A percentile compares a stretch with the other conserved stretches of the same genome.
These are phyloP conservation scores for Penicillium silybi DNA, from an alignment of 495 filamentous ascomycete genomes.

Conservation along the genomic window DNA sequence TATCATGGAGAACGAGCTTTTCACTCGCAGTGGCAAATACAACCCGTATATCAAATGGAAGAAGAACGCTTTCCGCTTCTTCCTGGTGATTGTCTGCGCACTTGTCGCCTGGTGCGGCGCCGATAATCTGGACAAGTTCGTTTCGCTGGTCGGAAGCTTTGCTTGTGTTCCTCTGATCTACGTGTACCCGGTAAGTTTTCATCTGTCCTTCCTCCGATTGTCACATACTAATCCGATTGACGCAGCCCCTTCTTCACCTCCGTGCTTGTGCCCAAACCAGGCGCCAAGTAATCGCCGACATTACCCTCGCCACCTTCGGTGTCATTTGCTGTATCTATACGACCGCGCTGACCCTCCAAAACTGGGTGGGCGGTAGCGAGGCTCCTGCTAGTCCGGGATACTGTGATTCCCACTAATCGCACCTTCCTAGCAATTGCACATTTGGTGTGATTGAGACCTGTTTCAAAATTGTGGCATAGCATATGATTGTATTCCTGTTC, in stretches of 20 bases:
- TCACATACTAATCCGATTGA: constrained; percentile 3
- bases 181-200: constrained; percentile 81
- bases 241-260: constrained; percentile 84
- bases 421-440: neutral
- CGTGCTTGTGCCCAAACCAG: constrained; percentile 66
- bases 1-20: constrained; percentile 63
- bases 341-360: constrained; percentile 74
- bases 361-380: constrained; percentile 61
- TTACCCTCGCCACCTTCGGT: constrained; percentile 74
- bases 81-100: constrained; percentile 81
- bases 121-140: constrained; percentile 93
- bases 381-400: constrained; percentile 49
- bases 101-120: constrained; percentile 88
- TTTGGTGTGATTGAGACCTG: neutral
- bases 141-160: constrained; percentile 92
- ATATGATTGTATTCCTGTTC: neutral
- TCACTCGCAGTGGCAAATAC: constrained; percentile 86
- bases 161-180: constrained; percentile 97
- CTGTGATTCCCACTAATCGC: constrained; percentile 46
- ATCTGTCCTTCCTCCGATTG: constrained; percentile 3
- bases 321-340: constrained; percentile 86
- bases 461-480: constrained; percentile 15
- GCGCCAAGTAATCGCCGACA: constrained; percentile 63
- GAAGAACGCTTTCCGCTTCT: constrained; percentile 95
- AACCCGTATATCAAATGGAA: constrained; percentile 97